These are phyloP conservation scores for Neoboletus magnificus DNA, from an alignment of 768 basidiomycete species.

Conservation along the genomic window DNA sequence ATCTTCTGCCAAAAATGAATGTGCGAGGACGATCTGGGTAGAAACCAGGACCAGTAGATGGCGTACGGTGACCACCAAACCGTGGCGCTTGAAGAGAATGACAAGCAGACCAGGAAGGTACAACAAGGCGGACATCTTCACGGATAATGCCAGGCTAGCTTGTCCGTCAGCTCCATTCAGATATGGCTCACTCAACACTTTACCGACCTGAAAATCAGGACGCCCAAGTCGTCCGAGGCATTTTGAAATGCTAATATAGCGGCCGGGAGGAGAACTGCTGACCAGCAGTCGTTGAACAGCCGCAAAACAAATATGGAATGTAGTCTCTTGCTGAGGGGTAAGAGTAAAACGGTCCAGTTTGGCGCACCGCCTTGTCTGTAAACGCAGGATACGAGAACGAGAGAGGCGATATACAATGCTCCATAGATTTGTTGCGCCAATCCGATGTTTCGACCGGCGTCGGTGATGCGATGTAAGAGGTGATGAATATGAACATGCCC, in stretches of 20 bases:
- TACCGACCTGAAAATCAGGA: slow-evolving; percentile 70
- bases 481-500: slow-evolving; percentile 86
- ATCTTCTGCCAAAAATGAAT: slow-evolving; percentile 64
- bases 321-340: slow-evolving; percentile 87
- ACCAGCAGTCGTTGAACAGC: slow-evolving; percentile 95
- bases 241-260: slow-evolving; percentile 65
- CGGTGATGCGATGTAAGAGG: slow-evolving; percentile 60
- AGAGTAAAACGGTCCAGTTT: slow-evolving; percentile 67
- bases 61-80: slow-evolving; percentile 49
- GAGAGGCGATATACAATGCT: slow-evolving; percentile 63
- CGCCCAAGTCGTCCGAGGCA: slow-evolving; percentile 58
- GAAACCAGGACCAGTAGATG: slow-evolving; percentile 40
- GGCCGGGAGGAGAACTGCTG: slow-evolving; percentile 59
- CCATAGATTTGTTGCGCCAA: slow-evolving; percentile 80
- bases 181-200: background rate
- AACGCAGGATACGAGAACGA: slow-evolving; percentile 62
- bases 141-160: slow-evolving; percentile 58
- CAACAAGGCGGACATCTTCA: slow-evolving; percentile 93
- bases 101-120: slow-evolving; percentile 88
- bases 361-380: slow-evolving; percentile 62
- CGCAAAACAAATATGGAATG: slow-evolving; percentile 92
- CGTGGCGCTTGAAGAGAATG: slow-evolving; percentile 71
- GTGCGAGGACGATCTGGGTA: slow-evolving; percentile 59
- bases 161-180: background rate
- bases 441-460: slow-evolving; percentile 54